Evolutionary conservation across 2,329 filamentous ascomycete genomes (phyloP), one percentile per base, ranked within the genome.

Genomic region (Harringtonia aguacate): DNA sequence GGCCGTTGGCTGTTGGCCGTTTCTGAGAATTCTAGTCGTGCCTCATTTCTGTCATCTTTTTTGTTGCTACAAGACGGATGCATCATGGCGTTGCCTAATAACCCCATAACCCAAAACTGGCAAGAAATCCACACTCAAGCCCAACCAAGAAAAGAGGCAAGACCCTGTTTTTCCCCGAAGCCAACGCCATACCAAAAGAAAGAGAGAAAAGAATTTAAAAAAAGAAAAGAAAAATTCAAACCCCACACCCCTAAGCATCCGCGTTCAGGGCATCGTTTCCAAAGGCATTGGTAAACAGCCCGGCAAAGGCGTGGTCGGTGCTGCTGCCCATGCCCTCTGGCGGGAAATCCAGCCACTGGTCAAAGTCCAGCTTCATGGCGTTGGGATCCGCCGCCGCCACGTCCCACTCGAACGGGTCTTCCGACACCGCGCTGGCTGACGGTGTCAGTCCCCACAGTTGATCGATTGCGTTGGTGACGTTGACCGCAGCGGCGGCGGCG

Each of bases 321-420:
- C 50, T 51, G 43, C 50, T 53, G 41, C 49, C 49, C 46, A 53
- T 52, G 8, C 66, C 68, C 40, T 75, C 73, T 2, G 66, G 64
- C 7, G 72, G 73, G 48, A 75, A 78, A 47, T 77, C 70, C 20
- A 78, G 62, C 70, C 72, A 78, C 52, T 77, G 72, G 46, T 76
- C 72, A 43, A 77, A 72, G 44, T 78, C 73, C 46, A 77, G 68
- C 48, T 74, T 72, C 9, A 70, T 68, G 35, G 7, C 66, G 36
- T 34, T 44, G 13, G 45, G 40, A 10, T 47, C 46, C 1, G 35
- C 70, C 15, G 69, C 62, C 4, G 73, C 61, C 18, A 67, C 67
- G 49, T 71, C 70, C 72, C 72, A 76, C 50, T 75, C 72, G 45
- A 75, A 72, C 20, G 61, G 54, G 9, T 64, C 63, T 21, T 70